Percentiles rank a stretch among this genome's conserved stretches.
Conservation (phyloP, 129 eudicot species). For the Helianthus tuberosus region DNA sequence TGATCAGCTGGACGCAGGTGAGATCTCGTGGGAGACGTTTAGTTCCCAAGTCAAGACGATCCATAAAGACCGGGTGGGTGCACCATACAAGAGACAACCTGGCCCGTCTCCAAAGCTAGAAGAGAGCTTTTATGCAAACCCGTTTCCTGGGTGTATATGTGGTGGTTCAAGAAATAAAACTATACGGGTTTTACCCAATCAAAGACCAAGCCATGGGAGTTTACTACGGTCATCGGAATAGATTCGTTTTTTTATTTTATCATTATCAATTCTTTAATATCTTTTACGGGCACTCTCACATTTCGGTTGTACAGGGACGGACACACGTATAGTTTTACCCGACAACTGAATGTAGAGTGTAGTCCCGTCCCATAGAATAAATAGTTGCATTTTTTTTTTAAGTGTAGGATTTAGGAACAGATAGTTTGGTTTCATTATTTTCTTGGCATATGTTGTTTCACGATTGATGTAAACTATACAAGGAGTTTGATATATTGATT, state of each 20-base stretch:
- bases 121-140: slow-evolving; percentile 95
- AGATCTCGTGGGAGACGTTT: slow-evolving; percentile 68
- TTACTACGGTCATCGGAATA: slow-evolving; percentile 17
- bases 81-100: slow-evolving; percentile 51
- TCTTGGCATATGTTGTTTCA: slow-evolving; percentile 31
- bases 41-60: slow-evolving; percentile 53
- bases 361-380: slow-evolving; percentile 20
- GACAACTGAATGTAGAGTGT: slow-evolving; percentile 12
- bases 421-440: slow-evolving; percentile 19
- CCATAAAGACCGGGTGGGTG: slow-evolving; percentile 70
- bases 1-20: slow-evolving; percentile 64
- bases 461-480: slow-evolving; percentile 11
- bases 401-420: slow-evolving; percentile 25
- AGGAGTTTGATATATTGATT: slow-evolving; percentile 22
- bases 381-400: slow-evolving; percentile 12
- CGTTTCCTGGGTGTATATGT: slow-evolving; percentile 87
- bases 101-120: slow-evolving; percentile 71
- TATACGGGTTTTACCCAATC: slow-evolving; percentile 15
- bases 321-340: slow-evolving; percentile 4
- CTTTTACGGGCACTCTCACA: slow-evolving; percentile 6
- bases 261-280: slow-evolving; percentile 8
- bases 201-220: slow-evolving; percentile 28
- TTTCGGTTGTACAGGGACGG: slow-evolving; percentile 21
- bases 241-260: background rate
- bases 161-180: slow-evolving; percentile 35